Evolutionary conservation across 768 basidiomycete genomes (phyloP).

Genomic region (Rhizopogon sp.): DNA sequence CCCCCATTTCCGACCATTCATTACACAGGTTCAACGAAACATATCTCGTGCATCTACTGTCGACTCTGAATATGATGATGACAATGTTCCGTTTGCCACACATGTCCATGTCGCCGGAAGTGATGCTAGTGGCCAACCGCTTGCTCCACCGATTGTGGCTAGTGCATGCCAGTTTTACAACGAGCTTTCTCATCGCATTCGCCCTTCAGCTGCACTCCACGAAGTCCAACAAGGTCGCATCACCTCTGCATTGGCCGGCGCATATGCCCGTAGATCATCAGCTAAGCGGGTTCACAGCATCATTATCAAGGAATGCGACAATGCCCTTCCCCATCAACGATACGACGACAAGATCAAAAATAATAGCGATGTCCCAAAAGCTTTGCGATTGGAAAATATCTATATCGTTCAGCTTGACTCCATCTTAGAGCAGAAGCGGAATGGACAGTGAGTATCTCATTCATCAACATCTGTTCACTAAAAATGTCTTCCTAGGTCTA

Average conservation of each 20-base stretch:
- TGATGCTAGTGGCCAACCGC: too few relatives aligned
- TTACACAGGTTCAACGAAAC: background rate
- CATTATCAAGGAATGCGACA: background rate
- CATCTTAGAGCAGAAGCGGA: too few relatives aligned
- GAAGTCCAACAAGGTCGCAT: background rate
- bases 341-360: background rate
- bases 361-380: background rate
- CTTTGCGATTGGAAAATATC: background rate
- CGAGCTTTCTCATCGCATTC: background rate
- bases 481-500: background rate
- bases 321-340: background rate
- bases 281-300: background rate
- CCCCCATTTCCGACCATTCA: background rate
- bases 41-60: background rate
- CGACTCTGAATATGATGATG: background rate
- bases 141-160: background rate
- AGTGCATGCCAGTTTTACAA: background rate
- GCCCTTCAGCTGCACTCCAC: background rate
- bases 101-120: too few relatives aligned
- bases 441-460: too few relatives aligned
- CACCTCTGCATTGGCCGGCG: background rate
- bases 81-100: too few relatives aligned
- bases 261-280: background rate
- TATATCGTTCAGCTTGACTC: background rate
- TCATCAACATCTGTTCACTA: too few relatives aligned